phyloP scores from a whole-genome alignment of 176 grass and related monocot genomes.

The Oryza punctata region DNA sequence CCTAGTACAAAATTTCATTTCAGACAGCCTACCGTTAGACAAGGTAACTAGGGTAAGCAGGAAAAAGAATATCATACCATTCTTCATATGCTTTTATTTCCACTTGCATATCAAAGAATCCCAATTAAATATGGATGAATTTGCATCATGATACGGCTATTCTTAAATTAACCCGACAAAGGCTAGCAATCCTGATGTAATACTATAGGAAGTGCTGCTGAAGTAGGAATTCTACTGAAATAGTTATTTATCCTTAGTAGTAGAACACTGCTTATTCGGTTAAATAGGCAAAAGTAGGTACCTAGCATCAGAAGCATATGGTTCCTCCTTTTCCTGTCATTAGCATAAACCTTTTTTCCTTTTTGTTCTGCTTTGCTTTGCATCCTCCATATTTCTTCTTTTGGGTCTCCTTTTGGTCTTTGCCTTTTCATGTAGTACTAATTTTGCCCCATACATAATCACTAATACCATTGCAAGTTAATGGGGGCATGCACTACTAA shows the following conservation, averaged over 20 bases:
- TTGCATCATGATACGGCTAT: constrained; percentile 1
- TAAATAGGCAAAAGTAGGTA: constrained; percentile 30
- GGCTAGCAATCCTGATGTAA: constrained; percentile 17
- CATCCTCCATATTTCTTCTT: constrained; percentile 41
- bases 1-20: not conserved
- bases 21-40: not conserved
- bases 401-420: constrained; percentile 23
- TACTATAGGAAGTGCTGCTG: not conserved
- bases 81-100: not conserved
- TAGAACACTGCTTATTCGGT: constrained; percentile 37
- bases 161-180: constrained; percentile 26
- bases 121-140: not conserved
- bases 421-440: constrained; percentile 38
- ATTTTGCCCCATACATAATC: constrained; percentile 20
- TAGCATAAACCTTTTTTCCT: constrained; percentile 39
- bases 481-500: constrained; percentile 44
- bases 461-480: constrained; percentile 30
- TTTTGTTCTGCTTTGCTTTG: constrained; percentile 47
- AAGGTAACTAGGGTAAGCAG: not conserved
- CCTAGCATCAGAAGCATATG: constrained; percentile 52
- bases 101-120: constrained; percentile 27
- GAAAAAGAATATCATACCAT: too few species aligned
- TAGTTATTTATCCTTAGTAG: constrained; percentile 16
- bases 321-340: constrained; percentile 57
- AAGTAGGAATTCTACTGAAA: constrained; percentile 23